Base-by-base conservation (phyloP, 306 rosid species). In the Erythrophleum fordii region DNA sequence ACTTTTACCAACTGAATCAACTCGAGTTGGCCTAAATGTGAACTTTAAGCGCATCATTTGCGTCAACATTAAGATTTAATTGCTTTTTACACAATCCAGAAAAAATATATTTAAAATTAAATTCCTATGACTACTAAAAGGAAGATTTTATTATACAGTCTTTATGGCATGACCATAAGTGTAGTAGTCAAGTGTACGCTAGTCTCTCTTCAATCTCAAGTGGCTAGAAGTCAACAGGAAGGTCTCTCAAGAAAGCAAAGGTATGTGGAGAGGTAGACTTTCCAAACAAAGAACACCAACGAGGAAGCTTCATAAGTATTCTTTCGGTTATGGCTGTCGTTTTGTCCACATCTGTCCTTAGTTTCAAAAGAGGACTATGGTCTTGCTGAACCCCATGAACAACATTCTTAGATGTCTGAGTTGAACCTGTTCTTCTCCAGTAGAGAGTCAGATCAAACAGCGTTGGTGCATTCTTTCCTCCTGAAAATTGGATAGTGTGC, bases 221-320 rank as follows among this genome's bases (percentile, higher is more conserved):
- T 14, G 45, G 65, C 87, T 89, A 93, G 77, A 91, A 83, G 49
- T 87, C 53, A 78, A 91, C 80, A 26, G 93, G 91, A 75, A 95
- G 98, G 77, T 84, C 79, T 77, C 48, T 88, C 55, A 95, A 81
- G 87, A 95, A 93, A 16, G 99, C 85, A 37, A 95, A 82, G 77
- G 88, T 83, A 83, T 74, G 75, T 5, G 99, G 99, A 81, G 97
- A 88, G 28, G 96, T 93, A 28, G 97, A 95, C 87, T 95, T 95
- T 42, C 99, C 99, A 72, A 95, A 95, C 85, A 82, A 83, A 4
- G 99, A 89, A 76, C 99, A 91, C 99, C 99, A 93, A 41, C 81
- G 42, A 10, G 97, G 96, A 87, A 95, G 96, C 89, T 91, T 93
- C 74, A 39, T 23, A 56, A 93, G 93, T 76, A 95, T 77, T 58